Base-by-base conservation (phyloP, 805 yeast genomes). In the Saccharomycopsis amapae region DNA sequence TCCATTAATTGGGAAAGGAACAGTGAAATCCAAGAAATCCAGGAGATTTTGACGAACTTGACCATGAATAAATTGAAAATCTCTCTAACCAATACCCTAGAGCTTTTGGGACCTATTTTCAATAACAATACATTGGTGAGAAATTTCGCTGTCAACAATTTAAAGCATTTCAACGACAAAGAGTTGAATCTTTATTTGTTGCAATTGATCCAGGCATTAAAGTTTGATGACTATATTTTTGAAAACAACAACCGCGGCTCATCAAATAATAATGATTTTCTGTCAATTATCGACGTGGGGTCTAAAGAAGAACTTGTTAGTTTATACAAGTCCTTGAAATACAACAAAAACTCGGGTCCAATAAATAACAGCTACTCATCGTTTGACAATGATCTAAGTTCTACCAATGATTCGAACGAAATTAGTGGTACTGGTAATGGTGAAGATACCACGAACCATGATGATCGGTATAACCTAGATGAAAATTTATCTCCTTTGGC, bases 181-280 rank as follows among this genome's bases (percentile, higher is more conserved):
- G 96, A 90, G 52, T 61, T 93, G 13, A 81, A 85, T 46, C 68
- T 89, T 50, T 93, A 86, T 57, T 65, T 93, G 52, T 71, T 90
- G 45, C 98, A 93, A 62, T 68, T 90, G 15, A 97, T 90, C 0
- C 97, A 89, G 58, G 95, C 96, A 0, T 73, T 90, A 31, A 82
- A 85, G 55, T 86, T 86, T 60, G 98, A 93, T 57, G 9, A 46
- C n/a, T 48, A 51, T 35, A 28, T 48, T 10, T 44, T 41, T 30
- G 32, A 15, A 9, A 30, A 9, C 18, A n/a, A n/a, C 12, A 26
- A 26, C 10, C 30, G 7, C 12, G 12, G 12, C 30, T 26, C 30
- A 7, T 12, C 12, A 7, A 44, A 32, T 32, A 34, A 18, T 20
- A 34, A 26, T 13, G 20, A 40, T 33, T 28, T 26, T 34, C n/a